phyloP scores from a whole-genome alignment of 495 filamentous ascomycete genomes.

The Tuber calosporum region DNA sequence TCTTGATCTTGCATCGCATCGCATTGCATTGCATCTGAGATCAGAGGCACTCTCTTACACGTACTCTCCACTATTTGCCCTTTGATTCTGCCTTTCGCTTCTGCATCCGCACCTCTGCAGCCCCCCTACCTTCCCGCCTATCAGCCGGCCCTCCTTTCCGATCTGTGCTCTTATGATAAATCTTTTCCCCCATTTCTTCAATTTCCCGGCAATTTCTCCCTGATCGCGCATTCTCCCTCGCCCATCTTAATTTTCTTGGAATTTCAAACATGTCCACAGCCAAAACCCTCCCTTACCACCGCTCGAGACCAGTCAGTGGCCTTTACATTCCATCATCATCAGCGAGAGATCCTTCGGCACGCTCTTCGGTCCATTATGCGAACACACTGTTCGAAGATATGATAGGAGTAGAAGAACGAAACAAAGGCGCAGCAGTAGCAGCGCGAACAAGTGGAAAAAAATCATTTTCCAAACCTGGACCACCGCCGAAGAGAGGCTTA shows the following conservation, averaged over 20 bases:
- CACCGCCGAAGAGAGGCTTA: constrained; percentile 44
- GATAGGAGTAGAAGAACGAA: constrained; percentile 26
- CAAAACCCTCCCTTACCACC: constrained; percentile 10
- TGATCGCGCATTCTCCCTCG: constrained; percentile 15
- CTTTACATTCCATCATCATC: constrained; percentile 5
- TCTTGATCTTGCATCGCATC: constrained; percentile 19
- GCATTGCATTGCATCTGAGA: constrained; percentile 33
- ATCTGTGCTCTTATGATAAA: constrained; percentile 34
- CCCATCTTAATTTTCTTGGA: constrained; percentile 7
- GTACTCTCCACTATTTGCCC: not conserved
- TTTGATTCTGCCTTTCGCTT: constrained; percentile 3
- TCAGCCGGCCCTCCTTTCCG: constrained; percentile 24
- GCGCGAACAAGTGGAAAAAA: constrained; percentile 33
- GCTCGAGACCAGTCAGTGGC: constrained; percentile 12
- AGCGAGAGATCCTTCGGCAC: constrained; percentile 21
- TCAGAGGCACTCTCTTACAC: constrained; percentile 10
- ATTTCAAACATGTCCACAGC: constrained; percentile 2
- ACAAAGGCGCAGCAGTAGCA: constrained; percentile 17
- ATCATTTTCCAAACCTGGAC: constrained; percentile 41
- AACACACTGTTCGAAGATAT: constrained; percentile 34
- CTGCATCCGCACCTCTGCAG: not conserved
- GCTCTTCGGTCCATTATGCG: constrained; percentile 26
- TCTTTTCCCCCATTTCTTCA: constrained; percentile 33
- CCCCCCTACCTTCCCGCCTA: constrained; percentile 10
- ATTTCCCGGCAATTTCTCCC: constrained; percentile 21